phyloP scores from a whole-genome alignment of 1,284 basidiomycete species.

The Schizopora paradoxa region DNA sequence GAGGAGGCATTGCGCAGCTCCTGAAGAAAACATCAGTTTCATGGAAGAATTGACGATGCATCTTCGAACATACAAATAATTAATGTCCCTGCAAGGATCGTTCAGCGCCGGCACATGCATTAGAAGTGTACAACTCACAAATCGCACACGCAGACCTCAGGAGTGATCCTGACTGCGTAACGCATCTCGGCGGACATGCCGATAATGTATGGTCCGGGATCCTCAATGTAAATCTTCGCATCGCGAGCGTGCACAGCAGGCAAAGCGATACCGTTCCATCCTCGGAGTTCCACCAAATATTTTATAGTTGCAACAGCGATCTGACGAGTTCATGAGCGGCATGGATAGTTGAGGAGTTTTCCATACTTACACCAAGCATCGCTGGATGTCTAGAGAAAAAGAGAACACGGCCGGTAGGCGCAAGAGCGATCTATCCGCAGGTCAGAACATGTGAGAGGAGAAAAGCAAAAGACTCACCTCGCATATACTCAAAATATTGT shows the following conservation, averaged over 20 bases:
- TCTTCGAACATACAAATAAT: conserved; percentile 56
- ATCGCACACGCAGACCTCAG: conserved; percentile 89
- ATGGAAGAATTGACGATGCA: background rate
- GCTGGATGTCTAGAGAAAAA: conserved; percentile 89
- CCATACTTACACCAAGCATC: conserved; percentile 67
- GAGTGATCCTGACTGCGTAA: conserved; percentile 66
- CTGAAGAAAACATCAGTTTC: conserved; percentile 29
- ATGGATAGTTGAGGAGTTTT: background rate
- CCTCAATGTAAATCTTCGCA: conserved; percentile 84
- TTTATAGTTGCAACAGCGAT: conserved; percentile 86
- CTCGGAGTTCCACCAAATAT: conserved; percentile 89
- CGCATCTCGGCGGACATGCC: conserved; percentile 85
- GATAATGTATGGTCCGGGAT: conserved; percentile 90
- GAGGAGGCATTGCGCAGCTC: conserved; percentile 74
- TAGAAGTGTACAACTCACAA: conserved; percentile 49
- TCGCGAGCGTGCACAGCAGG: conserved; percentile 86
- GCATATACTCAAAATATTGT: conserved; percentile 90
- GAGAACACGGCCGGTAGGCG: conserved; percentile 87
- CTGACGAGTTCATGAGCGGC: conserved; percentile 27
- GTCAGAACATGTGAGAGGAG: conserved; percentile 4
- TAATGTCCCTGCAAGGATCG: conserved; percentile 65
- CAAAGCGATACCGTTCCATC: conserved; percentile 88
- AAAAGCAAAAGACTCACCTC: conserved; percentile 50
- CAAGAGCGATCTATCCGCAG: conserved; percentile 68
- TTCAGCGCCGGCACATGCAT: conserved; percentile 3